These are phyloP conservation scores for Wickerhamomyces subpelliculosus DNA, from an alignment of 805 yeast species.

Conservation along the genomic window DNA sequence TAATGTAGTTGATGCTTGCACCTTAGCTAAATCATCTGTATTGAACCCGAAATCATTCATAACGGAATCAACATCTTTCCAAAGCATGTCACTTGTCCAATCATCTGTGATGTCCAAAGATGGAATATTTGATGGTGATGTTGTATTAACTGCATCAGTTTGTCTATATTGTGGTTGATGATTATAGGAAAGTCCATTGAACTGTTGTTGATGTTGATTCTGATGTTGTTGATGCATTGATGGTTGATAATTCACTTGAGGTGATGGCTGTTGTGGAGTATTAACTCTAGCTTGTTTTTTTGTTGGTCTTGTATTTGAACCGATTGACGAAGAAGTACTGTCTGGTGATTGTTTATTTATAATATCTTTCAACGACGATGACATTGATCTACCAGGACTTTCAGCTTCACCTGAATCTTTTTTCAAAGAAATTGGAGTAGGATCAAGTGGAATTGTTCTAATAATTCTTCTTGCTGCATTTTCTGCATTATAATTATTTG, in stretches of 20 bases:
- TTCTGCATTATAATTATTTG: conserved; percentile 56
- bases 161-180: not conserved
- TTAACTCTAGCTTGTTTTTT: no score
- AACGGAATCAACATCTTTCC: conserved; percentile 80
- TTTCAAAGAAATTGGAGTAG: conserved; percentile 53
- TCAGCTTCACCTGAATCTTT: conserved; percentile 6
- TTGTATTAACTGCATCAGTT: no score
- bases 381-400: conserved; percentile 6
- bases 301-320: no score
- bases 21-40: conserved; percentile 27
- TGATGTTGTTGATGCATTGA: not conserved
- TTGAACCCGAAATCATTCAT: conserved; percentile 93
- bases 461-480: conserved; percentile 69
- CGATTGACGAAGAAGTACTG: not conserved
- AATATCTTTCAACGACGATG: conserved; percentile 12
- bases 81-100: conserved; percentile 36
- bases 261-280: no score
- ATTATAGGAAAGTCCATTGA: not conserved
- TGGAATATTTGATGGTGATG: conserved; percentile 19
- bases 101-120: conserved; percentile 31
- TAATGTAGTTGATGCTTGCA: no score
- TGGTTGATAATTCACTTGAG: not conserved
- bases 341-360: conserved; percentile 7
- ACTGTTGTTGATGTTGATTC: not conserved
- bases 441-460: conserved; percentile 75